Percentiles rank a stretch among this genome's conserved stretches.
Evolutionary conservation across 176 grass and related monocot genomes (phyloP).

Genomic region (Avena atlantica): DNA sequence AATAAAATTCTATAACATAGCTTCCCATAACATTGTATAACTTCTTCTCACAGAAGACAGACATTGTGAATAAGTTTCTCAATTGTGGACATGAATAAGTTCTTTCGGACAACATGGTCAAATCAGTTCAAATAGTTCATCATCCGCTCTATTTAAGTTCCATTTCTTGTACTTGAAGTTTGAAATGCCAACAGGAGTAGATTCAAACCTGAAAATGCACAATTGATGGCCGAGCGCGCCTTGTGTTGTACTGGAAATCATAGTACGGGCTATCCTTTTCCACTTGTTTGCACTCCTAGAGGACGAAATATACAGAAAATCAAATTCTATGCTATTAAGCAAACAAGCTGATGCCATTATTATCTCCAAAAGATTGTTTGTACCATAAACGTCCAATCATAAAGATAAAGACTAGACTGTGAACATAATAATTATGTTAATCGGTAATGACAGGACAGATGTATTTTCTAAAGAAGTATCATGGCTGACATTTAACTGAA

Average conservation of each 20-base stretch:
- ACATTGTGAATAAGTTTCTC: neutral
- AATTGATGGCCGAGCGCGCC: conserved; percentile 70
- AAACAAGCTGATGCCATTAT: conserved; percentile 20
- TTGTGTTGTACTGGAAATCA: conserved; percentile 92
- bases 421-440: conserved; percentile 20
- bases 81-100: neutral
- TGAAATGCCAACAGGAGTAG: conserved; percentile 6
- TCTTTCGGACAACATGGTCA: neutral
- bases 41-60: neutral
- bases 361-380: neutral
- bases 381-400: neutral
- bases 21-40: neutral
- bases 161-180: conserved; percentile 7
- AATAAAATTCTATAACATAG: conserved; percentile 10
- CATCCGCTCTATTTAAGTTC: conserved; percentile 1
- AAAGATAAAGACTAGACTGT: neutral
- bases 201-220: conserved; percentile 90
- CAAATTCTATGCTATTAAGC: conserved; percentile 10
- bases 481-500: neutral
- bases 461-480: neutral
- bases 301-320: conserved; percentile 32
- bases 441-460: neutral
- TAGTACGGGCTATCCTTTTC: conserved; percentile 62
- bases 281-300: conserved; percentile 73
- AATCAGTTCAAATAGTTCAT: conserved; percentile 16